Evolutionary conservation across 106 monocot species (phyloP), one percentile per base, ranked within the genome.

Genomic region (Dendrobium catenatum): DNA sequence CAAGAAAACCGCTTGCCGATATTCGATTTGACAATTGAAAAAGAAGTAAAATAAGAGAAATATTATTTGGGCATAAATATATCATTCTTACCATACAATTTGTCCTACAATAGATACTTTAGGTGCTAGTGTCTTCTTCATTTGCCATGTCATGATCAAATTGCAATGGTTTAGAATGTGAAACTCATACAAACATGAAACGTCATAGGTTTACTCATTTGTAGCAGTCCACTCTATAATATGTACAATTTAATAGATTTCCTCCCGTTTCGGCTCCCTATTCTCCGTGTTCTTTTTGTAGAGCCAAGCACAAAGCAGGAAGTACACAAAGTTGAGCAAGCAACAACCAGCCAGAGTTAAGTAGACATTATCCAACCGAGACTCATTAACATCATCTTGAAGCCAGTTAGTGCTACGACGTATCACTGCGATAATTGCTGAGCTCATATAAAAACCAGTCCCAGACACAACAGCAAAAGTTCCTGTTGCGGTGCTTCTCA

Each of bases 281-380:
- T 70, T 70, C 70, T 33, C 70, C 19, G 22, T 79, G 19, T 9
- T 68, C 31, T 13, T 72, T 44, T 9, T 72, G 70, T 72, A 80
- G 6, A 80, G 26, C 3, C 29, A 48, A 18, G 54, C 46, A 48
- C 80, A 72, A 20, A 72, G 26, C 29, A 80, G 19, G 49, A 80
- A 80, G 31, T 66, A 80, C 4, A 7, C 80, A 26, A 80, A 80
- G 18, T 80, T 72, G 42, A 80, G 26, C 68, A 44, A 11, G 22
- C 70, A 44, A 3, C 68, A 43, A 33, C 11, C 24, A 0, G 80
- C 47, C 49, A 80, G 6, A 44, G 70, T 20, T 68, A 68, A 70
- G 66, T 80, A 72, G 26, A 80, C 80, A 0, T 49, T 72, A 37
- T 80, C 80, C 70, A 80, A 51, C 29, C 80, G 10, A 22, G 80